Evolutionary conservation across 2,329 filamentous ascomycete species (phyloP).

Genomic region (Cladosporium sp.): DNA sequence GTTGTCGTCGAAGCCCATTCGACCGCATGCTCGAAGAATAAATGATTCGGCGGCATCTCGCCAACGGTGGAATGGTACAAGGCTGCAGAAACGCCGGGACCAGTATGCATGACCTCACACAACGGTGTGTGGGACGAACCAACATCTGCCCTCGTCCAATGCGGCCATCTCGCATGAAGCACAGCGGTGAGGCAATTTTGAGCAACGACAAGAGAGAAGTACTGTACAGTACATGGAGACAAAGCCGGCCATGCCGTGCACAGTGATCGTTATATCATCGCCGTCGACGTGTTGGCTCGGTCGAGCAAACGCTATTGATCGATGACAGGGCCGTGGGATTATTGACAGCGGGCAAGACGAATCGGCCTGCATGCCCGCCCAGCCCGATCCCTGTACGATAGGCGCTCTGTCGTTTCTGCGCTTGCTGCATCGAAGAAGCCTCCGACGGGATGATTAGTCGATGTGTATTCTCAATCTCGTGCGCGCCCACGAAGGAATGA

Average conservation of each 20-base stretch:
- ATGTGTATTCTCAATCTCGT: no score
- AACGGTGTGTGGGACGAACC: slow-evolving; percentile 8
- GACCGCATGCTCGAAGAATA: no score
- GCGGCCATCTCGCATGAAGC: slow-evolving; percentile 11
- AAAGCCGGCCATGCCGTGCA: background rate
- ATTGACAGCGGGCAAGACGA: background rate
- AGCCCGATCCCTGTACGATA: slow-evolving; percentile 7
- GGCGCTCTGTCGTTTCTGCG: slow-evolving; percentile 1
- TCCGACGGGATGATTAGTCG: slow-evolving; percentile 4
- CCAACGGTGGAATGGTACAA: background rate
- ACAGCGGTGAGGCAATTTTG: slow-evolving; percentile 12
- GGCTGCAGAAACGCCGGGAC: slow-evolving; percentile 10
- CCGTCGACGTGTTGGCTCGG: no score
- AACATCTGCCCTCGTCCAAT: background rate
- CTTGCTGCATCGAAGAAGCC: slow-evolving; percentile 9
- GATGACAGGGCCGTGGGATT: slow-evolving; percentile 2
- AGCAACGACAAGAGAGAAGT: background rate
- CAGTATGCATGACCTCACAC: slow-evolving; percentile 3
- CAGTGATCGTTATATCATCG: background rate
- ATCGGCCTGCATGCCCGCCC: background rate
- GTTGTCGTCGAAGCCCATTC: no score
- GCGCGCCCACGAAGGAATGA: background rate
- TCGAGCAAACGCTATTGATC: background rate
- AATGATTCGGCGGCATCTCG: no score
- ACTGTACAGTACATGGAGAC: background rate